Evolutionary conservation across 2,329 filamentous ascomycete species (phyloP), one percentile per base, ranked within the genome.

Genomic region (Aspergillus ustus): DNA sequence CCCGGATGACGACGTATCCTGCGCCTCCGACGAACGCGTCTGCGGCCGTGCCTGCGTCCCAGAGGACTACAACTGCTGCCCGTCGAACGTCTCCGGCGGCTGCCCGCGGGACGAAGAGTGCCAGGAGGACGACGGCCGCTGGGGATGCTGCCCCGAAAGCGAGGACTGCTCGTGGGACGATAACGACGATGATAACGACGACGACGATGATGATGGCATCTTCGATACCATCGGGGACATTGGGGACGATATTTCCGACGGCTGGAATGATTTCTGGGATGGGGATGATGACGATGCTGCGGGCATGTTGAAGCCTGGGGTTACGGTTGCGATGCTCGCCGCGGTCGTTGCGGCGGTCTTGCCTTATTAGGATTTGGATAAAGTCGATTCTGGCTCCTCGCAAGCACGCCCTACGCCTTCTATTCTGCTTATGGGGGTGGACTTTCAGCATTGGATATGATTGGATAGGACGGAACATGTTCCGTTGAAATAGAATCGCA

Each of bases 281-380:
- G 52, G 45, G 45, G 51, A 45, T 46, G 57, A 59, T n/a, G 56
- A 58, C 19, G 57, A 59, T 49, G 57, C 57, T 15, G 57, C 50
- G 4, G 57, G 50, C 2, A 49, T 49, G 25, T 22, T 53, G 57
- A 59, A 53, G 57, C 57, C 57, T 29, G 57, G 50, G 7, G 28
- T 43, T 49, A 34, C 43, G n/a, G 29, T 48, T 54, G 57, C 50
- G 15, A 3, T 59, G 11, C 6, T 44, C 7, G 57, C 57, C 4
- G 40, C 57, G 3, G 15, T 59, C 43, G 57, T 40, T 25, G 50
- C 40, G 2, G 45, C 54, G 0, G 20, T 57, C 25, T 15, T 57
- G 45, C 54, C 54, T 20, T 48, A 25, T 9, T 48, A 48, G 45
- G 9, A 6, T 5, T 20, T 20, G 34, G 34, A 40, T 17, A 15